phyloP scores from a whole-genome alignment of 371 early-diverging fungal species.

The Mucor velutinosus region DNA sequence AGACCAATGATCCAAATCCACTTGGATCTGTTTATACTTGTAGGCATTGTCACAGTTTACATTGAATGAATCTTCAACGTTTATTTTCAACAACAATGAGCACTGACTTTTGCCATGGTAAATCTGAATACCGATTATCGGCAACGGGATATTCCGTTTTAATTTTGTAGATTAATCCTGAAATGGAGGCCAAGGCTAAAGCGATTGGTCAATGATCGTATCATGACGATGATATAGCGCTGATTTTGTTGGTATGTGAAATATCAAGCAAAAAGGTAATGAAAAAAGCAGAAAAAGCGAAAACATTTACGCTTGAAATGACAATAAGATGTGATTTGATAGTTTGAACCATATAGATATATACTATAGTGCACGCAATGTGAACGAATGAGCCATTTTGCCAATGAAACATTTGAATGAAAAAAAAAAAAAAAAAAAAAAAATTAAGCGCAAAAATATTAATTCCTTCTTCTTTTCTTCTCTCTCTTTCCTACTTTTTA shows the following conservation, averaged over 20 bases:
- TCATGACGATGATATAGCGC: background rate
- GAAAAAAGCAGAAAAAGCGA: background rate
- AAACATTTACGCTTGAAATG: background rate
- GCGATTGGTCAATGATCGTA: background rate
- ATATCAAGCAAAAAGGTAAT: background rate
- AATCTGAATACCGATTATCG: background rate
- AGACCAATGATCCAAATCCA: too few species aligned
- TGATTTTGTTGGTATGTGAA: background rate
- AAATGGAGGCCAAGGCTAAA: background rate
- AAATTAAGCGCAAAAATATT: too few species aligned
- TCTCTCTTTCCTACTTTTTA: background rate
- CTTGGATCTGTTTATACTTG: background rate
- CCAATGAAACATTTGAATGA: too few species aligned
- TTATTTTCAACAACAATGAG: background rate
- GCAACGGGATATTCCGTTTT: background rate
- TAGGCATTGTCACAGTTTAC: background rate
- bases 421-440: too few species aligned
- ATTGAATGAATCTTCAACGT: background rate
- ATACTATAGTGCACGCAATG: background rate
- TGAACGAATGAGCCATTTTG: too few species aligned
- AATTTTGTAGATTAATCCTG: background rate
- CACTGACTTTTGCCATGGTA: background rate
- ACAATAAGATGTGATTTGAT: background rate
- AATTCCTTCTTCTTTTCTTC: background rate
- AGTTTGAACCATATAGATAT: background rate